phyloP scores from a whole-genome alignment of 2,329 filamentous ascomycete genomes.

The Colletotrichum salicis region DNA sequence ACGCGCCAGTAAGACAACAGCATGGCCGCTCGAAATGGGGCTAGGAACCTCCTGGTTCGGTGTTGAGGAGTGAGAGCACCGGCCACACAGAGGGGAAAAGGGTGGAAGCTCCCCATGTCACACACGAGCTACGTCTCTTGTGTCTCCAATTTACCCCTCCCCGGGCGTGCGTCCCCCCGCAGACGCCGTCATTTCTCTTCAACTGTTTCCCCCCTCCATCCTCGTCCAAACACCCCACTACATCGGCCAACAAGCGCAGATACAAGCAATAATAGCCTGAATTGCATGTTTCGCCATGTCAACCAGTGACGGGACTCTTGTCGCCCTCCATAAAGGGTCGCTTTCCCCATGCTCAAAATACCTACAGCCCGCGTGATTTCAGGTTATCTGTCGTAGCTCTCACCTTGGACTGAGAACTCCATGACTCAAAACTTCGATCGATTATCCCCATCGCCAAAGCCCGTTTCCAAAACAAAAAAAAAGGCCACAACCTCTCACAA shows the following conservation, averaged over 20 bases:
- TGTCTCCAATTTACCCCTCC: constrained; percentile 36
- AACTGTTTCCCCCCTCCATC: constrained; percentile 17
- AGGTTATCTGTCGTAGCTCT: background rate
- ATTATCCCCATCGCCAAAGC: background rate
- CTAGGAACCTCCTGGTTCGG: background rate
- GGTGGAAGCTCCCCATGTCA: background rate
- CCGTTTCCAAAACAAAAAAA: background rate
- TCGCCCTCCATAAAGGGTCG: constrained; percentile 4
- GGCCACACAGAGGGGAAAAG: constrained; percentile 8
- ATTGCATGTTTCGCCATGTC: constrained; percentile 18
- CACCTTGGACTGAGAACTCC: background rate
- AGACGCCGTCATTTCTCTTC: constrained; percentile 21
- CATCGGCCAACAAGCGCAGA: constrained; percentile 23
- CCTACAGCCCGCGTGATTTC: background rate
- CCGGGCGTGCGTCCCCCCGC: constrained; percentile 23
- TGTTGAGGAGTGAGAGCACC: constrained; percentile 4
- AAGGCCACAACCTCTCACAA: background rate
- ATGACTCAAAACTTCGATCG: background rate
- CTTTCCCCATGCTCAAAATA: background rate
- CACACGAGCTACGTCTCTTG: background rate
- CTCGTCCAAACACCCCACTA: constrained; percentile 19
- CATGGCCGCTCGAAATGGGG: constrained; percentile 14
- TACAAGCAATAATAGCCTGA: constrained; percentile 33
- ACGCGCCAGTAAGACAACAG: constrained; percentile 23
- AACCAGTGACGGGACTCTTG: background rate